phyloP scores from a whole-genome alignment of 1,284 basidiomycete genomes.

The Sanghuangporus sanghuang region DNA sequence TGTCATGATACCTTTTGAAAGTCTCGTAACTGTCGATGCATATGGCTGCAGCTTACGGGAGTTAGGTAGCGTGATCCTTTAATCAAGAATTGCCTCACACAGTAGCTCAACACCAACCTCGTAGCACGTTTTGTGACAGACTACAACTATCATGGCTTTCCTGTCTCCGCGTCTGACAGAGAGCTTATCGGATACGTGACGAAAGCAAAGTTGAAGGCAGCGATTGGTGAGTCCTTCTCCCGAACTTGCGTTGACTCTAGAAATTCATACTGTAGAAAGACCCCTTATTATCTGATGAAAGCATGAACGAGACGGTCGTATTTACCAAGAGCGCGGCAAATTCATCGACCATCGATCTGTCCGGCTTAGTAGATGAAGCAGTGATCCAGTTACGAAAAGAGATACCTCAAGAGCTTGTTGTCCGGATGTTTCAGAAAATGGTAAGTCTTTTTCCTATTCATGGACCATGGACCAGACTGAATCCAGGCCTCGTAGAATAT shows the following conservation, averaged over 20 bases:
- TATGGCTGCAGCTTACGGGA: conserved; percentile 44
- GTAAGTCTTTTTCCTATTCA: conserved; percentile 30
- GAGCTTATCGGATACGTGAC: conserved; percentile 57
- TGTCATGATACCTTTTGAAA: conserved; percentile 53
- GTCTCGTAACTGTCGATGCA: conserved; percentile 46
- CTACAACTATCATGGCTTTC: conserved; percentile 55
- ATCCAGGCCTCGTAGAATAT: conserved; percentile 44
- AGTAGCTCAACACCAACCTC: neutral
- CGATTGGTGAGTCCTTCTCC: conserved; percentile 40
- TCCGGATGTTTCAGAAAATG: conserved; percentile 69
- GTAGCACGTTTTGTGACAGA: conserved; percentile 35
- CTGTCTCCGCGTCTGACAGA: conserved; percentile 43
- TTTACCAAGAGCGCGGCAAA: conserved; percentile 26
- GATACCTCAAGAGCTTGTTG: conserved; percentile 63
- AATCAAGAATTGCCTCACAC: neutral
- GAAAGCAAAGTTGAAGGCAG: conserved; percentile 44
- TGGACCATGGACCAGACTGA: neutral
- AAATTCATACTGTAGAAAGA: conserved; percentile 22
- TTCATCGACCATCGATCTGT: conserved; percentile 38
- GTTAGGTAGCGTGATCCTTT: conserved; percentile 34
- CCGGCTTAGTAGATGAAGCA: conserved; percentile 48
- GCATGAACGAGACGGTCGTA: neutral
- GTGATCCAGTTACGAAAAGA: conserved; percentile 60
- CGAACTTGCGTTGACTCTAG: neutral
- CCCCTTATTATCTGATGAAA: conserved; percentile 28